Conservation (phyloP, 345 rosid genomes). For the Heritiera littoralis region DNA sequence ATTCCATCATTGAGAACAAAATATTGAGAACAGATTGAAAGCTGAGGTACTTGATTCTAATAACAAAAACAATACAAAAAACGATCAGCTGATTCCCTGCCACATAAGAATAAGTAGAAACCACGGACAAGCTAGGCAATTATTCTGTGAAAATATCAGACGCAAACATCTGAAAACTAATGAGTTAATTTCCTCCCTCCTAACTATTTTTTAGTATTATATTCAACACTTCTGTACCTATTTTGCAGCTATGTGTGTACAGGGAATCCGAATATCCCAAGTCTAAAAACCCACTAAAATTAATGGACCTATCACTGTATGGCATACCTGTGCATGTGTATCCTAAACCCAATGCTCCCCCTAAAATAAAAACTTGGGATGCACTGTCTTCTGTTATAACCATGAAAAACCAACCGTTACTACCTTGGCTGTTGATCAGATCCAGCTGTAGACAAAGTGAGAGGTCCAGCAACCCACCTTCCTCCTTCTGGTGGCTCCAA, state of each 20-base stretch:
- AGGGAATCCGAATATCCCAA: not conserved
- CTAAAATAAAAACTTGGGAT: not conserved
- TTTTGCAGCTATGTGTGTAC: constrained; percentile 10
- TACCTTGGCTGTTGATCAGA: constrained; percentile 42
- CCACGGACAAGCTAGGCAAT: not conserved
- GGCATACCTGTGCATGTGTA: not conserved
- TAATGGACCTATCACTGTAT: not conserved
- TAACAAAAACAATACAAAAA: not conserved
- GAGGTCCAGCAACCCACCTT: constrained; percentile 46
- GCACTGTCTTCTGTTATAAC: not conserved
- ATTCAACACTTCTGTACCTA: constrained; percentile 14
- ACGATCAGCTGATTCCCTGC: not conserved
- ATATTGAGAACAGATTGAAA: not conserved
- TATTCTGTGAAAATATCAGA: not conserved
- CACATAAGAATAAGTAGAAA: not conserved
- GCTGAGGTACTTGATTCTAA: not conserved
- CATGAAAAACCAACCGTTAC: not conserved
- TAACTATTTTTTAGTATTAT: not conserved
- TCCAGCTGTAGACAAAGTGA: constrained; percentile 28
- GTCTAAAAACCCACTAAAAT: not conserved
- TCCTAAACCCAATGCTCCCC: constrained; percentile 9
- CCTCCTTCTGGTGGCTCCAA: constrained; percentile 43
- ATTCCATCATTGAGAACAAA: too few species aligned
- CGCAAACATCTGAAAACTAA: not conserved
- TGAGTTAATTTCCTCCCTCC: not conserved